Percentiles rank a stretch among this genome's conserved stretches.
phyloP scores from a whole-genome alignment of 805 yeast genomes.

The Dipodascus albidus region DNA sequence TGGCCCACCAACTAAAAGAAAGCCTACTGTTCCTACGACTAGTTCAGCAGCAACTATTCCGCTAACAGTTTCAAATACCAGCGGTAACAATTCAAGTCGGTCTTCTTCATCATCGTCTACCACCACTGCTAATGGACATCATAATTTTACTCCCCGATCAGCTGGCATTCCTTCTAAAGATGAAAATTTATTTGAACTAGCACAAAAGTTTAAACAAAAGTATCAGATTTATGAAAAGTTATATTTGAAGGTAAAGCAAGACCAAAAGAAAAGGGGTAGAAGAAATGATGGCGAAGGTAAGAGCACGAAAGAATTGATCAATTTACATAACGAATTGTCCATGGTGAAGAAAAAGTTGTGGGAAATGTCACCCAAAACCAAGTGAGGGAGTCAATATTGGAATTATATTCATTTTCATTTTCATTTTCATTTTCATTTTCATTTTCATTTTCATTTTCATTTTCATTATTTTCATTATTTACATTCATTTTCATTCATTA shows the following conservation, averaged over 20 bases:
- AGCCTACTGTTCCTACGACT: not conserved
- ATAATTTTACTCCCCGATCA: constrained; percentile 3
- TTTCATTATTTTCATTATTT: too few species aligned
- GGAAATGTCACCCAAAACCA: constrained; percentile 25
- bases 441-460: too few species aligned
- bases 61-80: not conserved
- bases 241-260: constrained; percentile 26
- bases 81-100: constrained; percentile 4
- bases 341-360: constrained; percentile 47
- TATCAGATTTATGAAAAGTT: constrained; percentile 40
- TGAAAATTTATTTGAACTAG: constrained; percentile 32
- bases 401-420: constrained; percentile 4
- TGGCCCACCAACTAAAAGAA: not conserved
- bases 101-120: not conserved
- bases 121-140: constrained; percentile 1
- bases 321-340: constrained; percentile 39
- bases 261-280: constrained; percentile 16
- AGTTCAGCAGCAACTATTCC: not conserved
- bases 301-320: constrained; percentile 23
- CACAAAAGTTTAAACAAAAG: constrained; percentile 34
- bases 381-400: not conserved
- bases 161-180: constrained; percentile 8
- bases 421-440: constrained; percentile 5
- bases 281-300: constrained; percentile 24
- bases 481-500: too few species aligned